Evolutionary conservation across 495 filamentous ascomycete species (phyloP).

Genomic region (Aspergillus cavernicola): DNA sequence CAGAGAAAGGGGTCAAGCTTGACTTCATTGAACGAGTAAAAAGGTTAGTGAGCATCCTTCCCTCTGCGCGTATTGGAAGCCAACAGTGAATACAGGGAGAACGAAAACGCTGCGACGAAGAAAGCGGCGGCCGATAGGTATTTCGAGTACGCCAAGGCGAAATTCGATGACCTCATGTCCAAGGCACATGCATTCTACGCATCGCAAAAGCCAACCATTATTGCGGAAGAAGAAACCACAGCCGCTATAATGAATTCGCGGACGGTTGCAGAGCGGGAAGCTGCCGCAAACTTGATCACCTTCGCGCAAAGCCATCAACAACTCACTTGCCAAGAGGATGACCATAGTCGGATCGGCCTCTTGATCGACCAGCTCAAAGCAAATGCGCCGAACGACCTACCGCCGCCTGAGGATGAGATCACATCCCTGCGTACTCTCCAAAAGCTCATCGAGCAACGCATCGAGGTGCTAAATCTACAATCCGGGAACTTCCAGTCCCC

Average conservation of each 20-base stretch:
- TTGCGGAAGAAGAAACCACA: constrained; percentile 16
- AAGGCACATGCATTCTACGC: constrained; percentile 22
- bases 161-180: constrained; percentile 23
- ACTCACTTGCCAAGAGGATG: neutral
- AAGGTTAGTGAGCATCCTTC: constrained; percentile 21
- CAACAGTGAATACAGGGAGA: constrained; percentile 18
- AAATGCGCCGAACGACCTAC: constrained; percentile 18
- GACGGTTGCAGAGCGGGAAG: constrained; percentile 27
- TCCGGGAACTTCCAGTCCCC: neutral
- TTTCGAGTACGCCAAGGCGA: constrained; percentile 21
- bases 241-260: constrained; percentile 23
- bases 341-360: constrained; percentile 19
- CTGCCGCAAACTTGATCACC: constrained; percentile 25
- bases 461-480: constrained; percentile 13
- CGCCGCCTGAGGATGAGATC: constrained; percentile 24
- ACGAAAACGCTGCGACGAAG: constrained; percentile 15
- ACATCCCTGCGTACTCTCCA: constrained; percentile 25
- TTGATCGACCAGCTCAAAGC: constrained; percentile 31
- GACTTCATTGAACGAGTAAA: constrained; percentile 59
- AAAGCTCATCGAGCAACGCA: constrained; percentile 27
- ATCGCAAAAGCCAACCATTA: constrained; percentile 10
- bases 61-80: neutral
- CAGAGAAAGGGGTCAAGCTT: constrained; percentile 69
- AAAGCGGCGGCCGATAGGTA: constrained; percentile 20
- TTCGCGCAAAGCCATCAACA: constrained; percentile 24